Conservation (phyloP, 2,329 filamentous ascomycete genomes). For the Exophiala calicioides region DNA sequence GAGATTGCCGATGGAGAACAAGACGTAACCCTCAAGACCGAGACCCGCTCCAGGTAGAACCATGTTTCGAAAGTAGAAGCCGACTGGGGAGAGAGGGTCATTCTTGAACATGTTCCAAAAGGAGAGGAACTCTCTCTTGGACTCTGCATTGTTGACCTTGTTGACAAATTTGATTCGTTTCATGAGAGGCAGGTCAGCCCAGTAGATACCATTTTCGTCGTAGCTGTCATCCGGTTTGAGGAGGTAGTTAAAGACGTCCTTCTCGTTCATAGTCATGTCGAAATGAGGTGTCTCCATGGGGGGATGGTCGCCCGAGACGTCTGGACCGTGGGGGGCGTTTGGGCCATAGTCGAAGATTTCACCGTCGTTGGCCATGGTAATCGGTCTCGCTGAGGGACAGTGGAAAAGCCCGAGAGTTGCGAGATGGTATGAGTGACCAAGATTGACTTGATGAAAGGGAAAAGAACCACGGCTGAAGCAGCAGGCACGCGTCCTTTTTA, state of each 20-base stretch:
- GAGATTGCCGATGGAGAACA: constrained; percentile 95
- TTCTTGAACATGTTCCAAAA: constrained; percentile 81
- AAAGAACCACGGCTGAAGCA: background rate
- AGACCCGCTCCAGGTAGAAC: constrained; percentile 90
- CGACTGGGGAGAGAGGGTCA: constrained; percentile 80
- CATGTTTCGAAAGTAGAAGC: constrained; percentile 86
- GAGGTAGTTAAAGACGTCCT: constrained; percentile 70
- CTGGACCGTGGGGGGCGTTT: constrained; percentile 49
- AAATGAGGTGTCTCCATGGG: constrained; percentile 40
- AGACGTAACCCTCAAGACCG: constrained; percentile 88
- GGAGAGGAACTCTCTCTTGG: constrained; percentile 63
- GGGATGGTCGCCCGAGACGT: constrained; percentile 48
- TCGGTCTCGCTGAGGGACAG: background rate
- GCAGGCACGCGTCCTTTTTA: constrained; percentile 6
- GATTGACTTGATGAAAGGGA: background rate
- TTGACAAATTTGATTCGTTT: constrained; percentile 75
- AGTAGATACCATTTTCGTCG: constrained; percentile 80
- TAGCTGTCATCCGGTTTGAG: constrained; percentile 89
- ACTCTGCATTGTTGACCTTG: constrained; percentile 70
- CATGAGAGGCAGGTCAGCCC: constrained; percentile 77
- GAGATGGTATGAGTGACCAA: background rate
- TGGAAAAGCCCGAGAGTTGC: too few species aligned
- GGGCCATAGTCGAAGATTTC: constrained; percentile 24
- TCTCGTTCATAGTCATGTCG: constrained; percentile 60
- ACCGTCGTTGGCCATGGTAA: constrained; percentile 19